A percentile compares a stretch with the other conserved stretches of the same genome.
Conservation (phyloP, 306 rosid genomes). For the Quercus aquifolioides region DNA sequence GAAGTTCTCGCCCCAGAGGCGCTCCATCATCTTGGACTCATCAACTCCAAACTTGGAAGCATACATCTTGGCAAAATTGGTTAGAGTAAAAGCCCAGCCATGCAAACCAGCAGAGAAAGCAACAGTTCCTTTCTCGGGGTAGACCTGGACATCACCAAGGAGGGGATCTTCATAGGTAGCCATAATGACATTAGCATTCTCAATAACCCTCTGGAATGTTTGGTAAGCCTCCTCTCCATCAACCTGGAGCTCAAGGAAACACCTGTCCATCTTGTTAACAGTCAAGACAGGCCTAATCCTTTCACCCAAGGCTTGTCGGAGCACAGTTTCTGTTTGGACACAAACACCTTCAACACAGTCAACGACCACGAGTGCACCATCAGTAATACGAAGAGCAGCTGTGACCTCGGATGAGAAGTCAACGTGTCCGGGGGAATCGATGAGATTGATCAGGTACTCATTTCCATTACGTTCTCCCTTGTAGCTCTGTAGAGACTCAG, state of each 20-base stretch:
- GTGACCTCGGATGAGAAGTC: constrained; percentile 89
- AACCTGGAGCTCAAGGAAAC: constrained; percentile 80
- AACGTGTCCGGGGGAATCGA: constrained; percentile 81
- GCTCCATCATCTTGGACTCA: constrained; percentile 65
- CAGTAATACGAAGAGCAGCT: constrained; percentile 75
- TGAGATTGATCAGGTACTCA: constrained; percentile 74
- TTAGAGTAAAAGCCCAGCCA: constrained; percentile 90
- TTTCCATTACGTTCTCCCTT: constrained; percentile 65
- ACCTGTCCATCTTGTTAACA: constrained; percentile 87
- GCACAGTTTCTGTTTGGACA: constrained; percentile 76
- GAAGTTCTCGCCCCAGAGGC: constrained; percentile 65
- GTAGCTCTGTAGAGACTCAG: constrained; percentile 37
- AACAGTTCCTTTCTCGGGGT: constrained; percentile 93
- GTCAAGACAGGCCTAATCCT: constrained; percentile 71
- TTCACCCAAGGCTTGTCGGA: constrained; percentile 78
- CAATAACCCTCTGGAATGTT: constrained; percentile 63
- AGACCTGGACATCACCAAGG: constrained; percentile 81
- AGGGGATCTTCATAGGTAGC: constrained; percentile 93
- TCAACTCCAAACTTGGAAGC: constrained; percentile 93
- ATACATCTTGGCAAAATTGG: constrained; percentile 89
- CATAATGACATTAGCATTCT: constrained; percentile 85
- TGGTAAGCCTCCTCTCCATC: constrained; percentile 82
- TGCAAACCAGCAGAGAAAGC: constrained; percentile 98
- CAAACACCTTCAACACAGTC: constrained; percentile 82
- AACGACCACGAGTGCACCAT: constrained; percentile 79